These are phyloP conservation scores for Massarina eburnea DNA, from an alignment of 2,329 filamentous ascomycete genomes.

Conservation along the genomic window DNA sequence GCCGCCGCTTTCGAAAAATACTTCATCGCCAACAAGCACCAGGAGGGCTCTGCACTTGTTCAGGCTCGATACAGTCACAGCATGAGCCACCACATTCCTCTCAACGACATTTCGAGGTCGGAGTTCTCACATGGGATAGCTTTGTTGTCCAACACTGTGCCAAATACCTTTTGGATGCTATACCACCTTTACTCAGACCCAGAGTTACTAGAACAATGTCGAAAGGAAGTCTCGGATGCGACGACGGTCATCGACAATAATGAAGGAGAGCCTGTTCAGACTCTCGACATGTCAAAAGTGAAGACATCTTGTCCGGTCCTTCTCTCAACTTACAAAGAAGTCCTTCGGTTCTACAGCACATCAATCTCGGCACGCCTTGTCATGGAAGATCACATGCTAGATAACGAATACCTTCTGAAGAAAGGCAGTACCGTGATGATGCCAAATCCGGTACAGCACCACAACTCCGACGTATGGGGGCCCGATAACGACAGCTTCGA, in stretches of 20 bases:
- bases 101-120: slow-evolving; percentile 41
- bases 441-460: slow-evolving; percentile 27
- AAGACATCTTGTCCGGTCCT: slow-evolving; percentile 42
- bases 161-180: slow-evolving; percentile 43
- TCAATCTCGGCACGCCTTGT: slow-evolving; percentile 35
- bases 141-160: slow-evolving; percentile 41
- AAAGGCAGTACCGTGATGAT: slow-evolving; percentile 36
- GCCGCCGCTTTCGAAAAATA: slow-evolving; percentile 43
- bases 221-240: slow-evolving; percentile 12
- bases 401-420: slow-evolving; percentile 31
- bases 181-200: slow-evolving; percentile 38
- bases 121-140: slow-evolving; percentile 42
- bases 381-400: slow-evolving; percentile 33
- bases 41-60: slow-evolving; percentile 37
- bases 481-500: slow-evolving; percentile 28
- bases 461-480: slow-evolving; percentile 29
- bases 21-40: slow-evolving; percentile 30
- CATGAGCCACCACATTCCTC: slow-evolving; percentile 26
- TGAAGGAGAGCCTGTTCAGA: slow-evolving; percentile 5
- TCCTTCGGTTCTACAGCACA: slow-evolving; percentile 38
- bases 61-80: slow-evolving; percentile 35
- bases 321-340: slow-evolving; percentile 44
- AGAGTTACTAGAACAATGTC: slow-evolving; percentile 27
- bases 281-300: slow-evolving; percentile 34
- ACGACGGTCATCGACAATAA: slow-evolving; percentile 1